Conservation (phyloP, 345 rosid species). For the Psidium friedrichsthalianum region DNA sequence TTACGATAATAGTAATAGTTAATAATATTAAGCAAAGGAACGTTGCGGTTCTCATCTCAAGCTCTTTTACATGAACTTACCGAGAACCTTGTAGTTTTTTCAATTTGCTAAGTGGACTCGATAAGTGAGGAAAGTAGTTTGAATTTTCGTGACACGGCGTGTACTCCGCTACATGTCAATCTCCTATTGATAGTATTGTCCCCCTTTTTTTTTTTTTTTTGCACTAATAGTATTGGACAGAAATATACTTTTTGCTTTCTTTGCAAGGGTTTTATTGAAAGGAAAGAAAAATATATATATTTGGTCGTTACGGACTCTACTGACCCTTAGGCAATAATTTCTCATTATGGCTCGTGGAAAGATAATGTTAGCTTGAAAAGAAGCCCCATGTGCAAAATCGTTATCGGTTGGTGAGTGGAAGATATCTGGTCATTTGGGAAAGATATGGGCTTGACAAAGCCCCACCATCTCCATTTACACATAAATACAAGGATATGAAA, state of each 20-base stretch:
- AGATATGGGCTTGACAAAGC: not conserved
- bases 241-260: not conserved
- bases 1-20: not conserved
- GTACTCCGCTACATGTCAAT: not conserved
- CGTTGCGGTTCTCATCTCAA: not conserved
- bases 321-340: not conserved
- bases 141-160: not conserved
- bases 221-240: not conserved
- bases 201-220: not conserved
- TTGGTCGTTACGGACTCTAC: not conserved
- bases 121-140: not conserved
- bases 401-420: not conserved
- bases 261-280: not conserved
- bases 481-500: not conserved
- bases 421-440: not conserved
- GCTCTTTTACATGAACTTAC: not conserved
- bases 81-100: not conserved
- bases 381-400: not conserved
- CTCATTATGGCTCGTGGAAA: not conserved
- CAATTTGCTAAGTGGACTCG: not conserved
- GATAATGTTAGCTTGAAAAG: not conserved
- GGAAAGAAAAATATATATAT: not conserved
- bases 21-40: not conserved
- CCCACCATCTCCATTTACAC: not conserved
- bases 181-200: not conserved